These are phyloP conservation scores for Podospora bellae-mahoneyi DNA, from an alignment of 495 filamentous ascomycete genomes.

Conservation along the genomic window DNA sequence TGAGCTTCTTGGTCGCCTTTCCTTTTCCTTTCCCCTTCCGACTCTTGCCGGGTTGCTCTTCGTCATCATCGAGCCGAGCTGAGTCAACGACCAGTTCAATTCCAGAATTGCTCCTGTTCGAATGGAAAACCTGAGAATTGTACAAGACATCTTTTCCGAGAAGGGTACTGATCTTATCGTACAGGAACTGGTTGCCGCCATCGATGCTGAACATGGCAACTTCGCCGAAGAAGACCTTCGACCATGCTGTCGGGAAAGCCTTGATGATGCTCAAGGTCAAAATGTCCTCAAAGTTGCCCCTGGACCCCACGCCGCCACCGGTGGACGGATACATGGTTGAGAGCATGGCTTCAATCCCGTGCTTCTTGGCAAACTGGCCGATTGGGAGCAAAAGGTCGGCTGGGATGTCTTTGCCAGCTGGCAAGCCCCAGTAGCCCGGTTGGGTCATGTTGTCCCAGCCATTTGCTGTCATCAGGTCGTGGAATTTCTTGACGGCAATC, in stretches of 20 bases:
- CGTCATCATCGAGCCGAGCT: not conserved
- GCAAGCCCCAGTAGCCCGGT: constrained; percentile 37
- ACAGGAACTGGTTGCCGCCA: constrained; percentile 38
- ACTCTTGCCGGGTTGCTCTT: not conserved
- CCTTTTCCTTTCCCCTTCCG: not conserved
- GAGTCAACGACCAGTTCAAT: constrained; percentile 28
- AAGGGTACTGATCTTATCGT: constrained; percentile 30
- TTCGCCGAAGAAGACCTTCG: constrained; percentile 26
- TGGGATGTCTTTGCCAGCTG: constrained; percentile 34
- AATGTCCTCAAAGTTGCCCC: constrained; percentile 36
- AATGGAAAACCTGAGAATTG: constrained; percentile 29
- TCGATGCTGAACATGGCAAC: constrained; percentile 25
- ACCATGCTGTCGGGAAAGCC: constrained; percentile 36
- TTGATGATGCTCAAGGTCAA: constrained; percentile 38
- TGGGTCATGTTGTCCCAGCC: constrained; percentile 35
- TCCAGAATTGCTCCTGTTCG: constrained; percentile 22
- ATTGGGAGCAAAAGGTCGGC: constrained; percentile 43
- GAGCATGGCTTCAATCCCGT: constrained; percentile 39
- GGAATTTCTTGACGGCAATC: constrained; percentile 33
- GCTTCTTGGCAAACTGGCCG: constrained; percentile 41
- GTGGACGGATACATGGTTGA: constrained; percentile 20
- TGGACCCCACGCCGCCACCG: constrained; percentile 29
- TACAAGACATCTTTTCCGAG: constrained; percentile 35
- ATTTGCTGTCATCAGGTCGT: constrained; percentile 29
- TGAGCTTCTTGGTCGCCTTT: constrained; percentile 15